These are phyloP conservation scores for Geum urbanum DNA, from an alignment of 306 rosid genomes.

Conservation along the genomic window DNA sequence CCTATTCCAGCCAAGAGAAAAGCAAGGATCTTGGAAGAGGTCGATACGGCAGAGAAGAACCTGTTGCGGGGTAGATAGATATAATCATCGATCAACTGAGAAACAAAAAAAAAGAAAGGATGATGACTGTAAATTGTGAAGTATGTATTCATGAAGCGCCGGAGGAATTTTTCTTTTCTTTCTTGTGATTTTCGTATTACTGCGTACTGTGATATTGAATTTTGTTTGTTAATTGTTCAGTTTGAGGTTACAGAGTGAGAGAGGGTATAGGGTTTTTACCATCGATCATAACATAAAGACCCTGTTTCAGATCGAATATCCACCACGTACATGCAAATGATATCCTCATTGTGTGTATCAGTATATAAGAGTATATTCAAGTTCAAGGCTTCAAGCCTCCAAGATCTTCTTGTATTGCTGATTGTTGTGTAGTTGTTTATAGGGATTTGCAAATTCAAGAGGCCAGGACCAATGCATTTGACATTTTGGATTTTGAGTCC, in stretches of 20 bases:
- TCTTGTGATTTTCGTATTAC: background rate
- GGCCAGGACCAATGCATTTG: background rate
- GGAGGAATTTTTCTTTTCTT: background rate
- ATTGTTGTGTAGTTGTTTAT: too few species aligned
- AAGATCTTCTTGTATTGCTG: too few species aligned
- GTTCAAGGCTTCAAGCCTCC: too few species aligned
- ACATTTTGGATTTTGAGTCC: background rate
- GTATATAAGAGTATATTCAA: too few species aligned
- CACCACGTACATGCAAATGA: background rate
- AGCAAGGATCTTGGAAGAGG: slow-evolving; percentile 80
- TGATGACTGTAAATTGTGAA: background rate
- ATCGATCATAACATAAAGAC: background rate
- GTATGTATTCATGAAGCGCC: background rate
- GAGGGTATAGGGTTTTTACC: background rate
- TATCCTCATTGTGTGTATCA: background rate
- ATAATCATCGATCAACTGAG: background rate
- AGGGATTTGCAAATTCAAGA: background rate
- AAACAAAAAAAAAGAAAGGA: background rate
- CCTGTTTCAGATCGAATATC: background rate
- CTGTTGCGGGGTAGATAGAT: slow-evolving; percentile 72
- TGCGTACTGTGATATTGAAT: background rate
- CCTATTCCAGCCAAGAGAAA: slow-evolving; percentile 84
- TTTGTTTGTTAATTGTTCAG: background rate
- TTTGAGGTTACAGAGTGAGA: background rate
- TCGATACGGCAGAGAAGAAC: slow-evolving; percentile 81